Conservation (phyloP, 768 basidiomycete genomes). For the Boletellus emodensis region DNA sequence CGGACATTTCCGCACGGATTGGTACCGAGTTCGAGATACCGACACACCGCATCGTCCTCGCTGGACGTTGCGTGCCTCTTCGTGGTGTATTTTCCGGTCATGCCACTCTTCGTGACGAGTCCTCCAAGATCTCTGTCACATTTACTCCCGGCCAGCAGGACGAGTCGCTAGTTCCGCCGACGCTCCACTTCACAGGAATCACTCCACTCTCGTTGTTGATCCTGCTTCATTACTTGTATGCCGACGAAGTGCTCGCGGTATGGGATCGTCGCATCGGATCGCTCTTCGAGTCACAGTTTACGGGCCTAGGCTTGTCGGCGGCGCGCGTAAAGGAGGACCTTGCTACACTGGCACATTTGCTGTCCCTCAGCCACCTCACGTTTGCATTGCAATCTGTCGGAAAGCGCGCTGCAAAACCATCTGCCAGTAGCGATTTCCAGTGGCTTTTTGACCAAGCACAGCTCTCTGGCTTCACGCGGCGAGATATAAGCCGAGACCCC, state of each 20-base stretch:
- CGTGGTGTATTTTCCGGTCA: constrained; percentile 38
- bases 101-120: not conserved
- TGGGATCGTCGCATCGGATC: constrained; percentile 74
- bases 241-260: constrained; percentile 77
- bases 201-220: constrained; percentile 68
- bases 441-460: constrained; percentile 43
- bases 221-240: constrained; percentile 77
- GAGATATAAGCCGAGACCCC: constrained; percentile 23
- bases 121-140: constrained; percentile 19
- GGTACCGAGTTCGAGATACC: constrained; percentile 46
- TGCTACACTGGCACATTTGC: constrained; percentile 47
- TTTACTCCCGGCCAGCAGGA: too few relatives aligned
- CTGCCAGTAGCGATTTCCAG: constrained; percentile 48
- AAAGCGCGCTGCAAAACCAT: constrained; percentile 49
- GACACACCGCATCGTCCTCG: constrained; percentile 64
- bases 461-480: not conserved
- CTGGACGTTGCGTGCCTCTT: constrained; percentile 51
- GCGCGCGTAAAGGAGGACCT: constrained; percentile 63
- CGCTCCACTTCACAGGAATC: constrained; percentile 45
- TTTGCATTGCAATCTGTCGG: constrained; percentile 55
- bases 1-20: constrained; percentile 57
- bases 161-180: not conserved
- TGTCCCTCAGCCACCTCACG: constrained; percentile 55
- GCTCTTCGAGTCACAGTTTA: constrained; percentile 40
- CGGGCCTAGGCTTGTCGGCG: constrained; percentile 40